phyloP scores from a whole-genome alignment of 2,329 filamentous ascomycete genomes.

The Trichoderma atrobrunneum region DNA sequence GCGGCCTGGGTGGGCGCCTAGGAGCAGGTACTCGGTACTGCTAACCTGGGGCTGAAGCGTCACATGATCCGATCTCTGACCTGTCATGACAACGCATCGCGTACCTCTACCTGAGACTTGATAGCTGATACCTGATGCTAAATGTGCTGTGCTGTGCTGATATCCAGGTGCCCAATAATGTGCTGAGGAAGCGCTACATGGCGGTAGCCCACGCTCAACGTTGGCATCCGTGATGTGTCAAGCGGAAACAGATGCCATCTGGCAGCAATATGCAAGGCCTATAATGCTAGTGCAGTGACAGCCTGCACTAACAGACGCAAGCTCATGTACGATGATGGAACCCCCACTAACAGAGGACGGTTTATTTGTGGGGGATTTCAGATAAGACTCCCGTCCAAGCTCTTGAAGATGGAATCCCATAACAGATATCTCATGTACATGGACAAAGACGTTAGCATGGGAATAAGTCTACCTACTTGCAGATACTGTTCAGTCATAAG shows the following conservation, averaged over 20 bases:
- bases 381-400: background rate
- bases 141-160: background rate
- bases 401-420: background rate
- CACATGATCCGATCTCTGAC: slow-evolving; percentile 13
- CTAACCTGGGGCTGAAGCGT: background rate
- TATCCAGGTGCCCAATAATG: background rate
- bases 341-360: background rate
- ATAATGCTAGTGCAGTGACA: background rate
- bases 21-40: background rate
- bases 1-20: background rate
- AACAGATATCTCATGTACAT: background rate
- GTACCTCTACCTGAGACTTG: background rate
- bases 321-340: slow-evolving; percentile 11
- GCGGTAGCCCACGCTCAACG: background rate
- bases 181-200: background rate
- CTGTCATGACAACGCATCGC: slow-evolving; percentile 14
- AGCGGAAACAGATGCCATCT: background rate
- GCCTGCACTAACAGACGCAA: background rate
- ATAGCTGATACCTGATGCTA: background rate
- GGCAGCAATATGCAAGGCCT: slow-evolving; percentile 11
- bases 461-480: background rate
- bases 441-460: too few relatives aligned
- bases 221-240: slow-evolving; percentile 4
- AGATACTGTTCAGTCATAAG: background rate
- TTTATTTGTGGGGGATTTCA: background rate